Base-by-base conservation (phyloP, 2,329 filamentous ascomycete species). In the Thyridium curvatum region DNA sequence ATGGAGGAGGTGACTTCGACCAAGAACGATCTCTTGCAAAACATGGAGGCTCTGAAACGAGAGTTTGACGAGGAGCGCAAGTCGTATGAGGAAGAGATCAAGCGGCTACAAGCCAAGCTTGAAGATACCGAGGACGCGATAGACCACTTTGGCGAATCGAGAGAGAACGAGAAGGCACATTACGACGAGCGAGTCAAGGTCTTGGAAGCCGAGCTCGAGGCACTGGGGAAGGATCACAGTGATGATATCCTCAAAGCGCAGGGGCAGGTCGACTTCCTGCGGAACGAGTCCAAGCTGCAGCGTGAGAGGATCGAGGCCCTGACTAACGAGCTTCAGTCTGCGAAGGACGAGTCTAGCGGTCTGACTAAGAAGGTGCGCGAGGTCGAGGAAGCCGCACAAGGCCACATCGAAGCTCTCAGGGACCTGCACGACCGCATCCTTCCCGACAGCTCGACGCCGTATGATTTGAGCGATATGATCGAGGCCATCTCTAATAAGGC, bases 51-150 rank as follows among this genome's bases (percentile, higher is more conserved):
- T 12, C 77, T 94, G 47, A 88, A 96, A 60, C 80, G 79, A 18
- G 93, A 97, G 53, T 96, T 95, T 49, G 72, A 85, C 29, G 80
- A 82, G 36, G 91, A 97, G 60, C 79, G 93, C 30, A 87, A 85
- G 52, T 84, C 82, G 9, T 69, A 97, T 1, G 86, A 95, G 50
- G 72, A 78, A 13, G 90, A 97, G 56, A 81, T 93, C 41, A 83
- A 81, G 49, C 74, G 77, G 12, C 74, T 90, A 41, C 90, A 84
- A 53, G 71, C 82, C 39, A 84, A 82, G 38, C 69, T 93, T 1
- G 93, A 97, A 55, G 88, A 97, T 50, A 75, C 85, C 6, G 93
- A 98, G 61, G 90, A 96, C 52, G 90, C 95, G 54, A 77, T 97
- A 37, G 90, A 96, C 51, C 77, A 88, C 43, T 77, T 91, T 39